Conservation (phyloP, 306 rosid species). For the Myrica gale region DNA sequence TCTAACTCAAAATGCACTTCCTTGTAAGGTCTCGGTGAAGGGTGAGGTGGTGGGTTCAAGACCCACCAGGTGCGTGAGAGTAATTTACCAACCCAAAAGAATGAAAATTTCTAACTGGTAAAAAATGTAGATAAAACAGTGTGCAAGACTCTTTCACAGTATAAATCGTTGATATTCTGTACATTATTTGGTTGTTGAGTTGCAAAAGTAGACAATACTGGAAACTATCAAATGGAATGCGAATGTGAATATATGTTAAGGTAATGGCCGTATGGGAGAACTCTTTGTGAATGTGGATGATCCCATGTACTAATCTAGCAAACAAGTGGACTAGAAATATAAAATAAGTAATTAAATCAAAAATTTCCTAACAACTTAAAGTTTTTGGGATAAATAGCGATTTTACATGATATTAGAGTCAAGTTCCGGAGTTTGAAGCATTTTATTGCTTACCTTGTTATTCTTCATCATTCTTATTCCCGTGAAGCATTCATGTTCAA, state of each 20-base stretch:
- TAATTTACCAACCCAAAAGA: too few species aligned
- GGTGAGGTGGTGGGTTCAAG: too few species aligned
- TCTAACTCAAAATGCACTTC: too few species aligned
- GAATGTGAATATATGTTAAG: not conserved
- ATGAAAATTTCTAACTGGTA: not conserved
- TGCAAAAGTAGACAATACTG: not conserved
- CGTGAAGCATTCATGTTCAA: not conserved
- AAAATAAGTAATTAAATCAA: not conserved
- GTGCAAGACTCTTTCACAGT: not conserved
- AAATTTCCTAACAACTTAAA: not conserved
- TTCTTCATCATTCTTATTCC: not conserved
- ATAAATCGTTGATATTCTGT: not conserved
- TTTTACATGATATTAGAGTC: not conserved
- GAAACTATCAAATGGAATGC: too few species aligned
- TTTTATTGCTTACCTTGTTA: not conserved
- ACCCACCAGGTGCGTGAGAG: too few species aligned
- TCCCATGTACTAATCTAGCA: not conserved
- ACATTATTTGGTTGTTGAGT: not conserved
- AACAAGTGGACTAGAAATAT: not conserved
- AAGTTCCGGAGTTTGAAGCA: not conserved
- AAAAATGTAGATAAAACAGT: constrained; percentile 20
- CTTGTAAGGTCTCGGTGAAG: too few species aligned
- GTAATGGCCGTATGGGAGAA: not conserved
- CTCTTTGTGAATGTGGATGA: not conserved
- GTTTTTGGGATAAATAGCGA: not conserved